phyloP scores from a whole-genome alignment of 768 basidiomycete species.

The Amanita pseudoporphyria region DNA sequence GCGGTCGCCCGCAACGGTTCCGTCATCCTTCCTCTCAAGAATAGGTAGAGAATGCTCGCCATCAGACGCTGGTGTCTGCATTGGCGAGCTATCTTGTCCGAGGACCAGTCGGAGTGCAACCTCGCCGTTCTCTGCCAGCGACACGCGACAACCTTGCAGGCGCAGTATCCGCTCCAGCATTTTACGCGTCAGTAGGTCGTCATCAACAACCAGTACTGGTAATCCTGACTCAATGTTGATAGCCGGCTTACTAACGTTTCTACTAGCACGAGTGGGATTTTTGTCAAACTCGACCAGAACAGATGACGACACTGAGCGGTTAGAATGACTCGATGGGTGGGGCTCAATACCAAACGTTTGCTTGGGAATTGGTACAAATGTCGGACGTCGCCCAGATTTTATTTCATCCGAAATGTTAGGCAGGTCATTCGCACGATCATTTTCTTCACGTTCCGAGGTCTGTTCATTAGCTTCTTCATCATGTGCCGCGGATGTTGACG shows the following conservation, averaged over 20 bases:
- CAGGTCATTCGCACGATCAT: not conserved
- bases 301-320: constrained; percentile 18
- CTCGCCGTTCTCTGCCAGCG: constrained; percentile 78
- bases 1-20: constrained; percentile 12
- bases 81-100: constrained; percentile 21
- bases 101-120: constrained; percentile 66
- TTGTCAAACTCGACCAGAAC: constrained; percentile 30
- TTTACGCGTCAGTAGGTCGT: constrained; percentile 70
- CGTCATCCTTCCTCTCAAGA: constrained; percentile 22
- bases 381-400: constrained; percentile 20
- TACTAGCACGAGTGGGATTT: constrained; percentile 26
- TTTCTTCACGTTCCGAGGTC: not conserved
- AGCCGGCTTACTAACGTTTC: constrained; percentile 26
- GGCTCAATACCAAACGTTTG: constrained; percentile 21
- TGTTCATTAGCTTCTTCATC: not conserved
- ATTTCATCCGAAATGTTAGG: not conserved
- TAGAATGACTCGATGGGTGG: constrained; percentile 15
- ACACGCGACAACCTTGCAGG: constrained; percentile 72
- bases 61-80: constrained; percentile 28
- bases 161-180: constrained; percentile 74
- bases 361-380: constrained; percentile 26
- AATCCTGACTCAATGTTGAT: constrained; percentile 41
- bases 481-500: not conserved
- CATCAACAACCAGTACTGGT: constrained; percentile 73
- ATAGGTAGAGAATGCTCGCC: constrained; percentile 25